phyloP scores from a whole-genome alignment of 2,329 filamentous ascomycete species.

The Monilinia laxa region DNA sequence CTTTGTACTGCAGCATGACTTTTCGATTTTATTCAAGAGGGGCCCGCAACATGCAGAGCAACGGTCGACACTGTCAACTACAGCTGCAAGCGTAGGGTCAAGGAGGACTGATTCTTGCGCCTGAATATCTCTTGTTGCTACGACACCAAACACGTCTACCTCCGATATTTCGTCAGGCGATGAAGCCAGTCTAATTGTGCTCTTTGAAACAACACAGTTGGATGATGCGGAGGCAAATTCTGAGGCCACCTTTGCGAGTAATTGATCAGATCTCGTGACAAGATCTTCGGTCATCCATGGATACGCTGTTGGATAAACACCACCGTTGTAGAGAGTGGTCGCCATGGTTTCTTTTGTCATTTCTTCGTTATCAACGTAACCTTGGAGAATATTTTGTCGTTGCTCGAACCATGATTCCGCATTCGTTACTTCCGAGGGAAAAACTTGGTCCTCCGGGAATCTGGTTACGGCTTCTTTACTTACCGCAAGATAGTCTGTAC shows the following conservation, averaged over 20 bases:
- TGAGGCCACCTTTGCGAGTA: slow-evolving; percentile 29
- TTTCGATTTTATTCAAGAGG: slow-evolving; percentile 27
- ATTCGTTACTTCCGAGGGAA: slow-evolving; percentile 34
- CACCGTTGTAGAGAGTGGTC: slow-evolving; percentile 32
- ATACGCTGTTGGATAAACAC: slow-evolving; percentile 34
- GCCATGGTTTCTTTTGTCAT: slow-evolving; percentile 25
- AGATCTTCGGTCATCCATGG: slow-evolving; percentile 33
- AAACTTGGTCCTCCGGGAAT: slow-evolving; percentile 35
- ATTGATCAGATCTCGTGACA: slow-evolving; percentile 29
- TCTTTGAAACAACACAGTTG: slow-evolving; percentile 33
- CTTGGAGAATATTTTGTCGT: slow-evolving; percentile 29
- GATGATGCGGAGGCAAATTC: slow-evolving; percentile 32
- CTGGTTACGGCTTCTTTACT: slow-evolving; percentile 33
- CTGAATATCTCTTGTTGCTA: slow-evolving; percentile 31
- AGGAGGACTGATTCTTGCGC: slow-evolving; percentile 29
- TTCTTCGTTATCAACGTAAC: slow-evolving; percentile 27
- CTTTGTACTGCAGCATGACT: slow-evolving; percentile 31
- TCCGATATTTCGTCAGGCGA: slow-evolving; percentile 24
- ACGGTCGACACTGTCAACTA: slow-evolving; percentile 27
- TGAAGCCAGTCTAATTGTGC: slow-evolving; percentile 29
- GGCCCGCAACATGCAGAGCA: slow-evolving; percentile 36
- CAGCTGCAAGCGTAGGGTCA: slow-evolving; percentile 29
- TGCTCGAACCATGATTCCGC: slow-evolving; percentile 34
- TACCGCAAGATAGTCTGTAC: slow-evolving; percentile 32
- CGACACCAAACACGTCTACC: slow-evolving; percentile 33